Conservation (phyloP, 2,329 filamentous ascomycete genomes). For the Neonectria magnoliae region DNA sequence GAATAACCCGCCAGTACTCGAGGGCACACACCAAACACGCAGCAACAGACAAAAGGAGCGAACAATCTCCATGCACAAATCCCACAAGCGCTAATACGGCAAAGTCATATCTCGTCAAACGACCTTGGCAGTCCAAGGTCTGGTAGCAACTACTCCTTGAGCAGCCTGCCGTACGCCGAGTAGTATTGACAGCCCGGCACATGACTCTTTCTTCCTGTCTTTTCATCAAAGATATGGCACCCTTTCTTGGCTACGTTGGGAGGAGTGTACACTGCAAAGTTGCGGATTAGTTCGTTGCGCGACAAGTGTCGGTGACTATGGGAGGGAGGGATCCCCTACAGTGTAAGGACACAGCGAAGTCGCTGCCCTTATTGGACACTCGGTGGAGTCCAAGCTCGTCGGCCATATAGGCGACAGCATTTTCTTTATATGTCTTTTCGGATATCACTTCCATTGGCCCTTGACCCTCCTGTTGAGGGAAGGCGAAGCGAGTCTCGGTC, state of each 20-base stretch:
- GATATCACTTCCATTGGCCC: slow-evolving; percentile 71
- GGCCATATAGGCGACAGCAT: slow-evolving; percentile 89
- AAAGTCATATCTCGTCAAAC: slow-evolving; percentile 36
- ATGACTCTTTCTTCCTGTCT: slow-evolving; percentile 78
- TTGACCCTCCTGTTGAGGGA: slow-evolving; percentile 64
- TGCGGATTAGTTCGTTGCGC: slow-evolving; percentile 45
- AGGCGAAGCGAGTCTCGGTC: slow-evolving; percentile 83
- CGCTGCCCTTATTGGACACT: slow-evolving; percentile 78
- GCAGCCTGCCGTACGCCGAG: slow-evolving; percentile 67
- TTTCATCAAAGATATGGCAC: slow-evolving; percentile 82
- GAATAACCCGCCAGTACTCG: slow-evolving; percentile 1
- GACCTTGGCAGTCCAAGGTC: slow-evolving; percentile 14
- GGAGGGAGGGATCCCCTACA: slow-evolving; percentile 59
- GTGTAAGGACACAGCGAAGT: slow-evolving; percentile 87
- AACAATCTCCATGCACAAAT: slow-evolving; percentile 13
- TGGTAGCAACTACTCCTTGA: slow-evolving; percentile 48
- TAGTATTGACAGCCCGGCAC: slow-evolving; percentile 77
- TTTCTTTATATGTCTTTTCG: slow-evolving; percentile 73
- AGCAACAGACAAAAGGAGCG: slow-evolving; percentile 16
- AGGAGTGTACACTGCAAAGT: slow-evolving; percentile 76
- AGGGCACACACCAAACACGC: slow-evolving; percentile 10
- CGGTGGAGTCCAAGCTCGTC: slow-evolving; percentile 89
- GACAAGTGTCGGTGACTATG: slow-evolving; percentile 43
- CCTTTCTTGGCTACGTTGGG: slow-evolving; percentile 87
- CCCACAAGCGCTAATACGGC: slow-evolving; percentile 30